Conservation (phyloP, 805 yeast species). For the Pichia scutulata region DNA sequence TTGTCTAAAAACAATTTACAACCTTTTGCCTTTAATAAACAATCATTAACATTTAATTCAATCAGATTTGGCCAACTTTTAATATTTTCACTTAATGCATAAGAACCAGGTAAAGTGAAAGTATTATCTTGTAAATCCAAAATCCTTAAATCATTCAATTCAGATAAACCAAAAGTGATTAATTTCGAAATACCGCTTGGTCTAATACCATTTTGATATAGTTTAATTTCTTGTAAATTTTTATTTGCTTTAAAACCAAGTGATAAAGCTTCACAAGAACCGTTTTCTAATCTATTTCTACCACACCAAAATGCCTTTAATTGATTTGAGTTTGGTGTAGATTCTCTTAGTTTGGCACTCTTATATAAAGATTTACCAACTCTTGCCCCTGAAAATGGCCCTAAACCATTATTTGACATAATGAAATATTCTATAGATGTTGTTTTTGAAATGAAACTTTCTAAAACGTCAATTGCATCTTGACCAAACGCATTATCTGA, state of each 20-base stretch:
- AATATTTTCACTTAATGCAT: conserved; percentile 55
- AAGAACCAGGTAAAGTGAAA: conserved; percentile 63
- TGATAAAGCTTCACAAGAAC: conserved; percentile 79
- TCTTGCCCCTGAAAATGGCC: conserved; percentile 95
- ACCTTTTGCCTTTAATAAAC: conserved; percentile 76
- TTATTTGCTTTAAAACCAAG: conserved; percentile 77
- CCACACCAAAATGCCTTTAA: conserved; percentile 92
- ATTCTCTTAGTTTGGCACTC: conserved; percentile 47
- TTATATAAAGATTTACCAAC: conserved; percentile 79
- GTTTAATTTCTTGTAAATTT: conserved; percentile 54
- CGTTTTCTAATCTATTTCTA: conserved; percentile 93
- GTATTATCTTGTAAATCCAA: conserved; percentile 95
- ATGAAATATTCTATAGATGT: conserved; percentile 77
- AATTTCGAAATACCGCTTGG: conserved; percentile 82
- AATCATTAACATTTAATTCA: conserved; percentile 85
- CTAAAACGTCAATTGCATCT: conserved; percentile 87
- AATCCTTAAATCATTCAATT: conserved; percentile 51
- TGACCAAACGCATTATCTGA: conserved; percentile 97
- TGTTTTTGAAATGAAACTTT: conserved; percentile 66
- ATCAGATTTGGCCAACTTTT: conserved; percentile 55
- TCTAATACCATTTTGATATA: conserved; percentile 96
- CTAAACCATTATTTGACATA: conserved; percentile 93
- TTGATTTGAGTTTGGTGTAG: conserved; percentile 27
- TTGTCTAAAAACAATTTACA: conserved; percentile 47
- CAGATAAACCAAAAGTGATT: conserved; percentile 61